These are phyloP conservation scores for Ceratocystis harringtonii DNA, from an alignment of 2,329 filamentous ascomycete species.

Conservation along the genomic window DNA sequence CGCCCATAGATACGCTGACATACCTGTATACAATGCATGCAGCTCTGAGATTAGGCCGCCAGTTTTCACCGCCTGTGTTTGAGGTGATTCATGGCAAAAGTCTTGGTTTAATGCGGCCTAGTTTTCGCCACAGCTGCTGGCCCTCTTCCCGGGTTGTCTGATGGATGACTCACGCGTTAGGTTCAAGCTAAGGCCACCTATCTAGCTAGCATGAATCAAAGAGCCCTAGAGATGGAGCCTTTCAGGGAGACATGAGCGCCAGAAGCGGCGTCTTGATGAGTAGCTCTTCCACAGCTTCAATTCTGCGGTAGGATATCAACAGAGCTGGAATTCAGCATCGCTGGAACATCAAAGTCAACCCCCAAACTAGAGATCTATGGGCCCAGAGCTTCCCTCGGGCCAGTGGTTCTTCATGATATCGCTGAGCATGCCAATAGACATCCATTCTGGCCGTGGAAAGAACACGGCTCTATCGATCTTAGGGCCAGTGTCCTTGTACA, in stretches of 20 bases:
- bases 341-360: neutral
- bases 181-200: neutral
- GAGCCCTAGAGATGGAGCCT: neutral
- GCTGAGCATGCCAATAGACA: neutral
- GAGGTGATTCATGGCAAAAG: neutral
- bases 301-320: neutral
- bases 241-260: neutral
- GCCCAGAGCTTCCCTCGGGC: neutral
- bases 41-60: neutral
- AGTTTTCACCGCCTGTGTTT: neutral
- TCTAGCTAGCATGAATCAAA: neutral
- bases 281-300: neutral
- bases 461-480: neutral
- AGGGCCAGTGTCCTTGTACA: neutral
- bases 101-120: neutral
- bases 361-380: neutral
- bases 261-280: neutral
- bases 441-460: slow-evolving; percentile 9
- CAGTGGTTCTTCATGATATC: neutral
- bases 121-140: neutral
- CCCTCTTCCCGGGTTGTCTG: neutral
- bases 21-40: neutral
- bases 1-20: neutral
- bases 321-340: neutral
- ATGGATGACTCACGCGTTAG: neutral